Evolutionary conservation across 768 basidiomycete species (phyloP).

Genomic region (Pleurotus giganteus): DNA sequence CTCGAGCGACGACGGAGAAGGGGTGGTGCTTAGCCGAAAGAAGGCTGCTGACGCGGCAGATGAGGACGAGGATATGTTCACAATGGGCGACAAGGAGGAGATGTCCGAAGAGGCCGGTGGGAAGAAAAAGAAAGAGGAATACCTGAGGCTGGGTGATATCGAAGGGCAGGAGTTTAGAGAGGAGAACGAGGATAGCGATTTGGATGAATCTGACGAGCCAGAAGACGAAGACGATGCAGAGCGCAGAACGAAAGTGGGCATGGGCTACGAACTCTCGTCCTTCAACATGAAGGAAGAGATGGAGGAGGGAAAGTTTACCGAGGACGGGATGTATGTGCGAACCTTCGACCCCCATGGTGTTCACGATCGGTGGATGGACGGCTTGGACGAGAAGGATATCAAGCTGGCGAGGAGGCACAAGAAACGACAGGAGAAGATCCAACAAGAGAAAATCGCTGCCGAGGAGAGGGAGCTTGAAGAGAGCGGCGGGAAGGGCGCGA

Average conservation of each 20-base stretch:
- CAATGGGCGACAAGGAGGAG: conserved; percentile 58
- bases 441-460: conserved; percentile 63
- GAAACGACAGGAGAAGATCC: conserved; percentile 68
- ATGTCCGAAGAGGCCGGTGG: conserved; percentile 37
- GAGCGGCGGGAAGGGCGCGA: conserved; percentile 59
- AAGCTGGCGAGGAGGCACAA: conserved; percentile 77
- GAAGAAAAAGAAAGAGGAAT: conserved; percentile 66
- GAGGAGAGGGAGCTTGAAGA: conserved; percentile 74
- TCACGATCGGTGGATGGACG: conserved; percentile 98
- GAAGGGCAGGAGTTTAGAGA: conserved; percentile 92
- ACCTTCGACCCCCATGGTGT: conserved; percentile 86
- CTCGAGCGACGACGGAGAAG: conserved; percentile 92
- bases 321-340: conserved; percentile 86
- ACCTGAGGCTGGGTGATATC: conserved; percentile 87
- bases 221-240: conserved; percentile 82
- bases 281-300: conserved; percentile 99
- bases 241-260: conserved; percentile 73
- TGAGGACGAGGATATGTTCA: conserved; percentile 82
- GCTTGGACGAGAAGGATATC: conserved; percentile 80
- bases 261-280: conserved; percentile 92
- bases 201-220: conserved; percentile 45
- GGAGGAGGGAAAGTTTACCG: conserved; percentile 96
- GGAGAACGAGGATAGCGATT: conserved; percentile 39
- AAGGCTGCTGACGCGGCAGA: conserved; percentile 54
- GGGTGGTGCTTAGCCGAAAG: conserved; percentile 83